Base-by-base conservation (phyloP, 805 yeast genomes). In the Ascoidea tarda region DNA sequence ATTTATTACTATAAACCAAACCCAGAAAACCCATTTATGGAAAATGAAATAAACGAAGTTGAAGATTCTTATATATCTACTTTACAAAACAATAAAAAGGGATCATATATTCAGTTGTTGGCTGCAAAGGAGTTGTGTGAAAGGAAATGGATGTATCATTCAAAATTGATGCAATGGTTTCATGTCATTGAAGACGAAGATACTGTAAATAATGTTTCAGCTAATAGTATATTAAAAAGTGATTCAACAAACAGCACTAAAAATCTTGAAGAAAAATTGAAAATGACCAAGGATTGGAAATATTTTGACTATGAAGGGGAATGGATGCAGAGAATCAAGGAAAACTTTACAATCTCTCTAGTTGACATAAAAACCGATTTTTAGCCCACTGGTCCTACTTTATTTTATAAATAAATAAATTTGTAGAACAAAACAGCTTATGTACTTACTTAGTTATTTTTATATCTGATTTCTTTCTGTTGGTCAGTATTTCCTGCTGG, bases 271-370 rank as follows among this genome's bases (percentile, higher is more conserved):
- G 64, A 64, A 60, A 78, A 69, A 65, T 71, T 68, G 61, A 75
- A 67, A 52, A 68, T 53, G 55, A 64, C 76, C 61, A 63, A 52
- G 5, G 65, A 66, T 33, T 87, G 88, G 80, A 82, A 90, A 60
- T 86, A 84, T 67, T 90, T 91, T 66, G 97, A 90, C 66, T 84
- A 79, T 63, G 88, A 84, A 64, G 80, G 79, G 47, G 72, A 76
- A 49, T 81, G 86, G 86, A 51, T 38, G 14, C 44, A 38, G 4
- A 38, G 44, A 38, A 14, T 38, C 14, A 38, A 38, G 44, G 44
- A 38, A 38, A 38, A 38, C 44, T 38, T 38, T 38, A 38, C 44
- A 38, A 38, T 38, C 8, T 38, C 44, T 38, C 8, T 14, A 38
- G 14, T 10, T 38, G 44, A 38, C 14, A 14, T 38, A 38, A 38